Evolutionary conservation across 2,329 filamentous ascomycete species (phyloP).

Genomic region (Alternaria ethzedia): DNA sequence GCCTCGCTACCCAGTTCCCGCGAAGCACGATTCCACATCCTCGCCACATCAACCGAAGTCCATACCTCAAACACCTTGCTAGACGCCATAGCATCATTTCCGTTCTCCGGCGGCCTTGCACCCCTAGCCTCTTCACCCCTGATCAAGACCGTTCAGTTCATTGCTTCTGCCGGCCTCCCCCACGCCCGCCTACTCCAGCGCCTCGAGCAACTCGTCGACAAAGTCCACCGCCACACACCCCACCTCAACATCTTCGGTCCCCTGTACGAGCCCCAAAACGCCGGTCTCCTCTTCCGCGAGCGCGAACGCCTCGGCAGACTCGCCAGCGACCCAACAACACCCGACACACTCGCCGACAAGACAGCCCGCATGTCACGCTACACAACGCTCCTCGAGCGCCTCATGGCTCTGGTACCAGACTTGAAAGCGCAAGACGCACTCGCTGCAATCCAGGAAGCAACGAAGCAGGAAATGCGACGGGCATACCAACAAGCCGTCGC

Average conservation of each 20-base stretch:
- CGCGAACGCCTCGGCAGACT: constrained; percentile 35
- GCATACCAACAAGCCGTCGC: constrained; percentile 30
- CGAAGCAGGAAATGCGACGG: constrained; percentile 25
- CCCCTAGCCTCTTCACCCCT: constrained; percentile 34
- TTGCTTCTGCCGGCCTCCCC: constrained; percentile 33
- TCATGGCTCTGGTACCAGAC: constrained; percentile 37
- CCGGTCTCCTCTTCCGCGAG: constrained; percentile 34
- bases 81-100: constrained; percentile 35
- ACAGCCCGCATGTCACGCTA: constrained; percentile 38
- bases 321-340: constrained; percentile 14
- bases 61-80: constrained; percentile 27
- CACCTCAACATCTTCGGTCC: constrained; percentile 38
- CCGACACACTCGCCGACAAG: constrained; percentile 33
- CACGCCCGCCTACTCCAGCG: constrained; percentile 42
- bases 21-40: constrained; percentile 23
- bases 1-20: constrained; percentile 31
- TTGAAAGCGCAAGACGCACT: constrained; percentile 27
- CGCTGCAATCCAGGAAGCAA: constrained; percentile 26
- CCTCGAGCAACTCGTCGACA: constrained; percentile 43
- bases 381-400: constrained; percentile 34
- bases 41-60: constrained; percentile 20
- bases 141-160: constrained; percentile 33
- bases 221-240: constrained; percentile 37
- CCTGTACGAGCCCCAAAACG: constrained; percentile 31
- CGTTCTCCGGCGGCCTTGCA: constrained; percentile 35